These are phyloP conservation scores for Colletotrichum tanaceti DNA, from an alignment of 2,329 filamentous ascomycete genomes.

Conservation along the genomic window DNA sequence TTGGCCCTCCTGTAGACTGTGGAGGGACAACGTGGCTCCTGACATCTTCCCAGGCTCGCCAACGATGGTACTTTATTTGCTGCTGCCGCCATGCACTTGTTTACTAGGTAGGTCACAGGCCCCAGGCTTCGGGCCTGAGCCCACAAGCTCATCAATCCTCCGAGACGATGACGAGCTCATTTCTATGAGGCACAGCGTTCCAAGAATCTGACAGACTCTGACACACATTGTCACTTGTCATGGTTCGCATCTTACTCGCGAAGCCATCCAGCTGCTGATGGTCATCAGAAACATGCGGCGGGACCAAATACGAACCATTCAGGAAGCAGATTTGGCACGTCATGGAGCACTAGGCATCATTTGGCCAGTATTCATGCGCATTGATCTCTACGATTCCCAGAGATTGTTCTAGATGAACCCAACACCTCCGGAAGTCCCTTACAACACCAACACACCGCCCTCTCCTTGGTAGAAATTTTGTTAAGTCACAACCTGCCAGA, in stretches of 20 bases:
- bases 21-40: too few species aligned
- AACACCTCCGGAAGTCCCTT: constrained; percentile 7
- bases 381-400: constrained; percentile 16
- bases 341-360: neutral
- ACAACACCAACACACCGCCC: neutral
- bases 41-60: neutral
- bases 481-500: constrained; percentile 26
- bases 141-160: constrained; percentile 24
- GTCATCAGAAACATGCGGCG: neutral
- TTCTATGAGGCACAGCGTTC: constrained; percentile 7
- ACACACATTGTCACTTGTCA: neutral
- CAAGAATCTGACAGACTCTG: neutral
- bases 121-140: neutral
- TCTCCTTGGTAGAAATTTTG: constrained; percentile 30
- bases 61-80: neutral
- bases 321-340: neutral
- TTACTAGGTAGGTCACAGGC: neutral
- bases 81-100: neutral
- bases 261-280: neutral
- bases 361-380: constrained; percentile 18
- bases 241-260: neutral
- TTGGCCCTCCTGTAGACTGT: too few species aligned
- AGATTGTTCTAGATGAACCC: constrained; percentile 30
- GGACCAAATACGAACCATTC: neutral
- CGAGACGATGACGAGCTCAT: constrained; percentile 14